Evolutionary conservation across 306 rosid genomes (phyloP).

Genomic region (Acacia melanoxylon): DNA sequence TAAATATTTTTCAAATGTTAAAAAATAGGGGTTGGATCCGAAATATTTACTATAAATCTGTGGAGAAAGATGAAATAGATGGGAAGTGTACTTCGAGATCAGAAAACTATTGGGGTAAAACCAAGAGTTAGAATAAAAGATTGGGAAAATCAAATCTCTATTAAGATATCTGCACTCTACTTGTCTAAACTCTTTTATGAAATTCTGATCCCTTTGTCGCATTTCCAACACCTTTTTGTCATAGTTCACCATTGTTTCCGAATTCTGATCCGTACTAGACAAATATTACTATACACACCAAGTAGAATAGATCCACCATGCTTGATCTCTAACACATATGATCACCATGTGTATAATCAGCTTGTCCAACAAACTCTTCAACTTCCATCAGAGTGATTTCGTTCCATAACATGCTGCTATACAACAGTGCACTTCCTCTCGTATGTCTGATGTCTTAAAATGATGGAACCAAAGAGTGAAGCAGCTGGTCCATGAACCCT

Average conservation of each 20-base stretch:
- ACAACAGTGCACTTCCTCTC: neutral
- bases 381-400: slow-evolving; percentile 10
- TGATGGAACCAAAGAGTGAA: neutral
- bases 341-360: neutral
- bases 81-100: neutral
- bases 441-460: neutral
- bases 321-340: neutral
- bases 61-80: neutral
- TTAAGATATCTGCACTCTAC: neutral
- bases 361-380: neutral
- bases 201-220: neutral
- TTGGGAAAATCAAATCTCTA: neutral
- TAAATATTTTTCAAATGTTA: neutral
- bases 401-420: slow-evolving; percentile 12
- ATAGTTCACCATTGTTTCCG: neutral
- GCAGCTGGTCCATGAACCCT: neutral
- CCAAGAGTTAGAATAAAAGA: neutral
- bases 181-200: neutral
- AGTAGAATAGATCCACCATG: slow-evolving; percentile 4
- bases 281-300: slow-evolving; percentile 1
- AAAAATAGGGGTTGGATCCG: neutral
- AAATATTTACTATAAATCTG: neutral
- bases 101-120: neutral
- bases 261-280: neutral
- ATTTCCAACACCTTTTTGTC: neutral